A percentile compares a stretch with the other conserved stretches of the same genome.
Evolutionary conservation across 2,329 filamentous ascomycete species (phyloP).

Genomic region (Lasiodiplodia sp.): DNA sequence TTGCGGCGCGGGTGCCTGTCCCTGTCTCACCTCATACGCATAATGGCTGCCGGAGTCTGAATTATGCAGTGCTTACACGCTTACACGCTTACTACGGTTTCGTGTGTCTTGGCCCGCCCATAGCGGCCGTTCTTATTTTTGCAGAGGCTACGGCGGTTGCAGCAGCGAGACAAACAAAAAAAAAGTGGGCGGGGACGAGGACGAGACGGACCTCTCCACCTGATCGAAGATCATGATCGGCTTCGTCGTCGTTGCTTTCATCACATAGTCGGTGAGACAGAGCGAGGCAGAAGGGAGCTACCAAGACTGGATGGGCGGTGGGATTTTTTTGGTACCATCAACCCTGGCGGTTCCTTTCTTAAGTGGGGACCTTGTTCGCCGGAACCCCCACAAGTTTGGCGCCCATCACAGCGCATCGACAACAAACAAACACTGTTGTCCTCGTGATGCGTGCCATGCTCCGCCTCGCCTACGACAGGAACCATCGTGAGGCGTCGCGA

Average conservation of each 20-base stretch:
- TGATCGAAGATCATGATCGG: conserved; percentile 15
- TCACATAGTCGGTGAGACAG: conserved; percentile 23
- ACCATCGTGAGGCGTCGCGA: neutral
- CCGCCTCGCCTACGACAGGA: neutral
- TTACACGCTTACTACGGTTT: neutral
- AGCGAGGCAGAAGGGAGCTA: neutral
- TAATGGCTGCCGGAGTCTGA: neutral
- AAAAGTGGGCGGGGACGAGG: neutral
- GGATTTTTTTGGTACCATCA: conserved; percentile 1
- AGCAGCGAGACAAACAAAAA: neutral
- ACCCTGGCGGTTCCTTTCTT: neutral
- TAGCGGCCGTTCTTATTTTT: neutral
- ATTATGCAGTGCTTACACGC: conserved; percentile 7
- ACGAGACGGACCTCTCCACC: neutral
- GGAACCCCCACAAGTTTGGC: neutral
- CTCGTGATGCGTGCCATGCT: neutral
- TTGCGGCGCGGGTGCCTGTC: neutral
- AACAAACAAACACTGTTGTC: neutral
- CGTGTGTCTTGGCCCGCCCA: neutral
- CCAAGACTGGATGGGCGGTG: neutral
- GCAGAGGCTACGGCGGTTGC: neutral
- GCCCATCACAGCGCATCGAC: neutral
- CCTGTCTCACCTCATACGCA: conserved; percentile 2
- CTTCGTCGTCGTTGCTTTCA: neutral
- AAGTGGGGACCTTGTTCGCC: neutral